Evolutionary conservation across 352 stramenopile genomes (phyloP).

Genomic region (Globisporangium cylindrosporum): DNA sequence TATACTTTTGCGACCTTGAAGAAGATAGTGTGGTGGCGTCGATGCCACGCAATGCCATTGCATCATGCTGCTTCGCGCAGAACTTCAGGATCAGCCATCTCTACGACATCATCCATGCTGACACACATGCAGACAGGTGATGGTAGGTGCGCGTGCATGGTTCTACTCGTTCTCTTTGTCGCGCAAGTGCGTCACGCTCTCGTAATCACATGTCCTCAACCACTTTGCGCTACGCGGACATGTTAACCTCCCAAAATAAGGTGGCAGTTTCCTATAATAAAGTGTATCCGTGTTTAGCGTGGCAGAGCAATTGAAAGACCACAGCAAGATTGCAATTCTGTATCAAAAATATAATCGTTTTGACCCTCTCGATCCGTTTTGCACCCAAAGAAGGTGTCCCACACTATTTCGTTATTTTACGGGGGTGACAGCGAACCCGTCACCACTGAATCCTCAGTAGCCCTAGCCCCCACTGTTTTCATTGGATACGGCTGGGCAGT

Average conservation of each 20-base stretch:
- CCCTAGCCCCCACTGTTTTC: conserved; percentile 10
- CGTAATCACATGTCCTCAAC: neutral
- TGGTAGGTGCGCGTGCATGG: neutral
- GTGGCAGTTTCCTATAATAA: neutral
- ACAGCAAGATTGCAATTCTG: too few relatives aligned
- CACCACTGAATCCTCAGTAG: conserved; percentile 3
- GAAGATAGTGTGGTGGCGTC: too few relatives aligned
- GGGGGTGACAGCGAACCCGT: conserved; percentile 13
- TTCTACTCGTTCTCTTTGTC: neutral
- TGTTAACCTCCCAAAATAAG: neutral
- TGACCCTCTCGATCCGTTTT: too few relatives aligned
- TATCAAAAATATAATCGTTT: too few relatives aligned
- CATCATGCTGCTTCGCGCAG: neutral
- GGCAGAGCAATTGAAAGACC: too few relatives aligned
- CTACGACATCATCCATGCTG: neutral
- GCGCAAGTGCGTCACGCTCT: neutral
- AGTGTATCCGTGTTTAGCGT: neutral
- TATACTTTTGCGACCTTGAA: too few relatives aligned
- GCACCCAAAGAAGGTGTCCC: neutral
- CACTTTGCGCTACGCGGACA: neutral
- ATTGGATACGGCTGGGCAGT: conserved; percentile 11
- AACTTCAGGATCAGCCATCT: neutral
- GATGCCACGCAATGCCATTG: too few relatives aligned
- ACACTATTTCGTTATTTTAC: neutral
- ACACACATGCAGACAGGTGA: neutral